Percentiles rank a stretch among this genome's conserved stretches.
Conservation (phyloP, 169 alveolate genomes). For the Theileria annulata region DNA sequence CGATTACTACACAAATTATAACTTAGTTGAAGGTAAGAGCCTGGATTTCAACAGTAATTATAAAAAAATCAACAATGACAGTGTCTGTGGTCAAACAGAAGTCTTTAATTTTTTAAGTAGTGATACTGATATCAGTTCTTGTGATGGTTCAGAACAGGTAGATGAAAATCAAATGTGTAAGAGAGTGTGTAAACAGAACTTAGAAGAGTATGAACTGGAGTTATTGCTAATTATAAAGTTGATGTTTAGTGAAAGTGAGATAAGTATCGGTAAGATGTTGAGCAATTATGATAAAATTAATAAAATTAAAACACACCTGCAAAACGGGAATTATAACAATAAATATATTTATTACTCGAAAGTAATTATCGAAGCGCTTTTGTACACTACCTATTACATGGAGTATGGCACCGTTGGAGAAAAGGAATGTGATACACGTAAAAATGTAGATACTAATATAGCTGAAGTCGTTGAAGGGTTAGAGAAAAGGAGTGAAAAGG, state of each 20-base stretch:
- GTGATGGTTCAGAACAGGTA: slow-evolving; percentile 10
- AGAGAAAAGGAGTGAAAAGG: not conserved
- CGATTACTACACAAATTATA: slow-evolving; percentile 1
- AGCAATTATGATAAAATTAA: not conserved
- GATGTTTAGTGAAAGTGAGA: not conserved
- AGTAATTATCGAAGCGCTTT: not conserved
- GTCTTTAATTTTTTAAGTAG: slow-evolving; percentile 29
- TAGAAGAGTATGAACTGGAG: not conserved
- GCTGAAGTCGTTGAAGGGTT: not conserved
- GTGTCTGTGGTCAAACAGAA: slow-evolving; percentile 20
- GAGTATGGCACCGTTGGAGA: slow-evolving; percentile 11
- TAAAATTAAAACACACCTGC: not conserved
- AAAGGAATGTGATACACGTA: not conserved
- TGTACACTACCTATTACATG: not conserved
- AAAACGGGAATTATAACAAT: not conserved
- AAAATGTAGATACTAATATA: not conserved
- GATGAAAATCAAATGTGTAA: slow-evolving; percentile 25
- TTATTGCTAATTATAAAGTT: not conserved
- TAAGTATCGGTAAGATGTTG: not conserved
- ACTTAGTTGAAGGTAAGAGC: slow-evolving; percentile 11
- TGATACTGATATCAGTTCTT: slow-evolving; percentile 36
- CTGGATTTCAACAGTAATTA: slow-evolving; percentile 23
- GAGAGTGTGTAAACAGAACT: slow-evolving; percentile 16
- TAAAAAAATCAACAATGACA: slow-evolving; percentile 31
- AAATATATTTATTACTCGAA: not conserved